Base-by-base conservation (phyloP, 2,329 filamentous ascomycete genomes). In the Calonectria pseudoturangicola region DNA sequence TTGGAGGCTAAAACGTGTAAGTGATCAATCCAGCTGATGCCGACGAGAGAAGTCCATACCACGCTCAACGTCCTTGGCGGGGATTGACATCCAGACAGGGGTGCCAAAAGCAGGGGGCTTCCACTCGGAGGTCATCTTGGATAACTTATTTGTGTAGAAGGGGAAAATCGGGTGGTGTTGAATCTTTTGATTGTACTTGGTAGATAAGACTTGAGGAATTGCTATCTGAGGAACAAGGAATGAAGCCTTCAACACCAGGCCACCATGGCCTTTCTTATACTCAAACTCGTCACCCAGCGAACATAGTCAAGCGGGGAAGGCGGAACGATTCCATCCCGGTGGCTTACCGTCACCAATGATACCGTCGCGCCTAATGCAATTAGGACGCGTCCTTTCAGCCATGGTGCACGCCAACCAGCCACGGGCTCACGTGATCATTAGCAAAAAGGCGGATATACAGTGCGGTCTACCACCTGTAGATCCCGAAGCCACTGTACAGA, bases 1-100 rank as follows among this genome's bases (percentile, higher is more conserved):
- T 77, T 58, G 3, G 76, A 73, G 16, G 80, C 80, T 82, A 18
- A 30, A 25, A 28, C 6, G 21, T 60, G 54, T 60, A 41, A 60
- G 54, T 60, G 54, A 39, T 10, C 9, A 41, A 27, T 27, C 9
- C 30, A 33, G 30, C n/a, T 25, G 33, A 13, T 4, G 5, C 15
- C 21, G 21, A 15, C 27, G 43, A 8, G 65, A 8, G 43, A 45
- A 36, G 45, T 27, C 28, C 74, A 28, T 71, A 81, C 80, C 80
- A 71, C 80, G 78, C 12, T 47, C 41, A 16, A 82, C 78, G 43
- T 82, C 74, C 2, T 51, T 75, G 36, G 80, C 80, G n/a, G 80
- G 78, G 27, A 82, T 81, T 7, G 68, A 71, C 74, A 82, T 76
- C 80, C 80, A 82, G 18, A 79, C 71, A 2, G 80, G 80, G 12